Evolutionary conservation across 345 rosid species (phyloP), one percentile per base, ranked within the genome.

Genomic region (Luvunga scandens): DNA sequence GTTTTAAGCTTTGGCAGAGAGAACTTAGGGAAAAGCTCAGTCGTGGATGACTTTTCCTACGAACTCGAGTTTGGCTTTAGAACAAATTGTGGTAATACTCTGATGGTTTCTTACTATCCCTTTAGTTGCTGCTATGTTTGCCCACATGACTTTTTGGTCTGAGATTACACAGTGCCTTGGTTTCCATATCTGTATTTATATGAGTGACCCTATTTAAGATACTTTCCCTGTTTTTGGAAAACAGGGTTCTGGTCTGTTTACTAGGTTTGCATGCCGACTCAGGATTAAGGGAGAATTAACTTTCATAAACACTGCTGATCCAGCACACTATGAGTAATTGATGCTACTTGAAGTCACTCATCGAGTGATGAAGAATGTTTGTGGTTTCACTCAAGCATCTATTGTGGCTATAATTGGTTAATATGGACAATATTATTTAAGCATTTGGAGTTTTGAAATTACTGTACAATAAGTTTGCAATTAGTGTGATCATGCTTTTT

Each of bases 1-100:
- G 86, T 80, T 57, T 76, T 89, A 64, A 88, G 89, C 73, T 78
- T 85, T 28, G 83, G 82, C 76, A 82, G 86, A 78, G 93, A 92
- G 77, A 83, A 78, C 80, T 71, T 86, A 57, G 88, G 83, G 72
- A 86, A 88, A 79, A 45, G 71, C 69, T 83, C 82, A 31, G 90
- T 76, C 34, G 69, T 84, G 78, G 92, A 88, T 59, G 91, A 87
- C 4, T 86, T 91, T 77, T 77, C 86, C 61, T 80, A 24, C 68
- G 87, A 85, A 71, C 83, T 86, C 75, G 92, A 86, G 72, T 84
- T 66, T 82, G 83, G 82, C 80, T 83, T 84, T 77, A 78, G 77
- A 73, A 71, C 82, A 6, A 79, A 79, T 66, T 78, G 28, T 79
- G 91, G 94, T 90, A 86, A 77, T 78, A 31, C 34, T 18, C 70